Evolutionary conservation across 768 basidiomycete genomes (phyloP).

Genomic region (Boletellus ananas): DNA sequence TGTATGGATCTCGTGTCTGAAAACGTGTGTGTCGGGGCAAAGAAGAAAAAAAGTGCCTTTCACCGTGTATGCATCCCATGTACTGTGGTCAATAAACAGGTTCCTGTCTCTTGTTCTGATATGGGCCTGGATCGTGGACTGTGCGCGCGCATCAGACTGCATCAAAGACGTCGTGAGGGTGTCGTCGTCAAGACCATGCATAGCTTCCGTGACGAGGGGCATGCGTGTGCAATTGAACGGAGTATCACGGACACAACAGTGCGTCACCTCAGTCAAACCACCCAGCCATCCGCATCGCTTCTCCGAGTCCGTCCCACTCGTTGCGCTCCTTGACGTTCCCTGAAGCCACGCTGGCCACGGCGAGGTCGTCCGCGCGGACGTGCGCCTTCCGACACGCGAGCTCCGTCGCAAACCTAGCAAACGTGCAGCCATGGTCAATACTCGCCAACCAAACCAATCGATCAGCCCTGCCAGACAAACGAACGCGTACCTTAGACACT

Average conservation of each 20-base stretch:
- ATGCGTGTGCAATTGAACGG: neutral
- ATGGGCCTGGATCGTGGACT: too few species aligned
- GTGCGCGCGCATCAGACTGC: too few species aligned
- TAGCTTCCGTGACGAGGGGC: neutral
- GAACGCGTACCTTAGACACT: constrained; percentile 65
- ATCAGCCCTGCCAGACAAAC: neutral
- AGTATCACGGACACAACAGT: neutral
- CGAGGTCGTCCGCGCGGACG: neutral
- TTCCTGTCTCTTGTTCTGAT: too few species aligned
- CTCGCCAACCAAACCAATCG: too few species aligned
- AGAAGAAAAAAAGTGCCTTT: neutral
- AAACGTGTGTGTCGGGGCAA: neutral
- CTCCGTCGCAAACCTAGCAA: constrained; percentile 74
- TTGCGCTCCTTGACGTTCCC: constrained; percentile 35
- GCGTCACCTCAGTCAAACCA: constrained; percentile 57
- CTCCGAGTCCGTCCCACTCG: constrained; percentile 64
- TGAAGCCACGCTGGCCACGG: constrained; percentile 5
- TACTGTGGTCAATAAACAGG: neutral
- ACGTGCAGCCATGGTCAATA: neutral
- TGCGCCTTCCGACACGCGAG: constrained; percentile 69
- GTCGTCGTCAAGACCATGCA: neutral
- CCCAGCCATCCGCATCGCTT: constrained; percentile 70
- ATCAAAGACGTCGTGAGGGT: too few species aligned
- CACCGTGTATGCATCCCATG: neutral
- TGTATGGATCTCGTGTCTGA: constrained; percentile 65